Evolutionary conservation across 768 basidiomycete genomes (phyloP).

Genomic region (Boletus sensibilis): DNA sequence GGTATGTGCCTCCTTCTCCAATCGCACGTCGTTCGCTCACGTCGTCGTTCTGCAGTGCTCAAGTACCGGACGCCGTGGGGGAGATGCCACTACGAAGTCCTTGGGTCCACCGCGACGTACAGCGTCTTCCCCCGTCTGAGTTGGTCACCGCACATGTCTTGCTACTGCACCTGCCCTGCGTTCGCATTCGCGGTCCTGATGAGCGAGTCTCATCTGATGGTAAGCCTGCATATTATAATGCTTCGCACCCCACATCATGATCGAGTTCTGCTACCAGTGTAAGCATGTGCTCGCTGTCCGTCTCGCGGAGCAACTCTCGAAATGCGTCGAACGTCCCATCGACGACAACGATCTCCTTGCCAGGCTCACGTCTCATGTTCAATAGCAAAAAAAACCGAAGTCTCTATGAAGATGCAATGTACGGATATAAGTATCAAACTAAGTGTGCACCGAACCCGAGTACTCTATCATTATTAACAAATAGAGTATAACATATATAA

Average conservation of each 20-base stretch:
- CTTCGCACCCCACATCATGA: neutral
- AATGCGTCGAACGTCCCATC: slow-evolving; percentile 49
- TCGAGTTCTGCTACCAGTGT: slow-evolving; percentile 48
- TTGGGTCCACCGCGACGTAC: slow-evolving; percentile 65
- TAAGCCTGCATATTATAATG: slow-evolving; percentile 27
- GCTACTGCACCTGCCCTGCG: slow-evolving; percentile 75
- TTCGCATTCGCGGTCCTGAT: slow-evolving; percentile 65
- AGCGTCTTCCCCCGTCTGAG: slow-evolving; percentile 51
- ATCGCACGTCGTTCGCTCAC: neutral
- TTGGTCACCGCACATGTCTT: slow-evolving; percentile 40
- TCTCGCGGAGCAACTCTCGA: slow-evolving; percentile 54
- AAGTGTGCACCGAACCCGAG: slow-evolving; percentile 5
- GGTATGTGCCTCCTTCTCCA: slow-evolving; percentile 41
- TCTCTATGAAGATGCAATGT: slow-evolving; percentile 5
- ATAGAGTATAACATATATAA: slow-evolving; percentile 26
- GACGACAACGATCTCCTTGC: slow-evolving; percentile 48
- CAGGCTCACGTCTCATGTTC: slow-evolving; percentile 17
- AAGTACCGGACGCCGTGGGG: slow-evolving; percentile 59
- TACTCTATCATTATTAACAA: slow-evolving; percentile 26
- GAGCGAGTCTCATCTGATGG: slow-evolving; percentile 64
- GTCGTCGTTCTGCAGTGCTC: slow-evolving; percentile 45
- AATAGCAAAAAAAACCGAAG: slow-evolving; percentile 4
- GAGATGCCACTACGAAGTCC: slow-evolving; percentile 60
- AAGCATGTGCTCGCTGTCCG: slow-evolving; percentile 74
- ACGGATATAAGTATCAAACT: slow-evolving; percentile 15